These are phyloP conservation scores for Gonapodya prolifera DNA, from an alignment of 192 early-diverging fungal species.

Conservation along the genomic window DNA sequence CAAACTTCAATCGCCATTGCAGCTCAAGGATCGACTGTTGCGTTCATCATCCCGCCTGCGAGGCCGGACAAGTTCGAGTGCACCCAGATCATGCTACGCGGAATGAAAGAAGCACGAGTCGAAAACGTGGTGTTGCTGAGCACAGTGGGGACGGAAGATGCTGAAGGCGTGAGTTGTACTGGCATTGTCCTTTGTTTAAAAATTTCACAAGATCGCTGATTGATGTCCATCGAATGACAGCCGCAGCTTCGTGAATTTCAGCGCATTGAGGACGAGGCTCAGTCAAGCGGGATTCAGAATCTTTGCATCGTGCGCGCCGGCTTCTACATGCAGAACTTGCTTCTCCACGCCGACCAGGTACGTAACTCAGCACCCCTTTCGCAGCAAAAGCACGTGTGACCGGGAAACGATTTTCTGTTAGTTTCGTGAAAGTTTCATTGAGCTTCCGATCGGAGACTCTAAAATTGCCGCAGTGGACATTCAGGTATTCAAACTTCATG, in stretches of 20 bases:
- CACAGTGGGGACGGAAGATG: not conserved
- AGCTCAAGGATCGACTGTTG: not conserved
- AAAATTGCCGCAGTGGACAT: slow-evolving; percentile 2
- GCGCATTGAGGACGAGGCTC: not conserved
- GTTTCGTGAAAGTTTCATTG: not conserved
- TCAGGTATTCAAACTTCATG: not conserved
- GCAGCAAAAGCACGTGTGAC: too few species aligned
- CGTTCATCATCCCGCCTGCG: not conserved
- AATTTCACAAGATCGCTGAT: too few species aligned
- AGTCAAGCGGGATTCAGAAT: not conserved
- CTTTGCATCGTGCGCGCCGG: not conserved
- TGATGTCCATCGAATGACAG: not conserved
- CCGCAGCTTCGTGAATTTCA: not conserved
- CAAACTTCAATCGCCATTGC: not conserved
- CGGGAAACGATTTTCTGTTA: not conserved
- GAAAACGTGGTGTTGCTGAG: not conserved
- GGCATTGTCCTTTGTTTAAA: too few species aligned
- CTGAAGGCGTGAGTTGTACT: not conserved
- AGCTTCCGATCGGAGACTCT: not conserved
- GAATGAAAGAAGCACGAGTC: not conserved
- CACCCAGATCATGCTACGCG: not conserved
- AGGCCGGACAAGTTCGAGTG: not conserved
- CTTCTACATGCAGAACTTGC: slow-evolving; percentile 7
- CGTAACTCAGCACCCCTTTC: not conserved
- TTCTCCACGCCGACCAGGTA: slow-evolving; percentile 1